Percentiles rank a stretch among this genome's conserved stretches.
phyloP scores from a whole-genome alignment of 2,329 filamentous ascomycete genomes.

The Fusarium mangiferae region DNA sequence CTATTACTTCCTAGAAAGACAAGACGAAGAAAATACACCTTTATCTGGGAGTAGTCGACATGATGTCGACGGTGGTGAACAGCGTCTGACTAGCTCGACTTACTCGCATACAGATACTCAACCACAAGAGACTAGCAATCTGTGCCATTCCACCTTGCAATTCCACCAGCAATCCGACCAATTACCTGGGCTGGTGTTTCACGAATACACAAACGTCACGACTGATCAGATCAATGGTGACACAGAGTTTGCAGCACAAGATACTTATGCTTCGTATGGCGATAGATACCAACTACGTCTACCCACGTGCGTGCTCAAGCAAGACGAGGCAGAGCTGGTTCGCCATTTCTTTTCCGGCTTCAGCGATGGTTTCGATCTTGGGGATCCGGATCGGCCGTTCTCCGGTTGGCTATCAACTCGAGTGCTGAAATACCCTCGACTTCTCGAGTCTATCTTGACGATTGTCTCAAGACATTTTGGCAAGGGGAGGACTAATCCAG shows the following conservation, averaged over 20 bases:
- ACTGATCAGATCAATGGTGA: background rate
- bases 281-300: background rate
- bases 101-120: background rate
- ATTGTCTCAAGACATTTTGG: background rate
- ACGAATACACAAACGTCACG: background rate
- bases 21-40: background rate
- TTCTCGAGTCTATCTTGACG: background rate
- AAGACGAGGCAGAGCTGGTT: background rate
- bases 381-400: background rate
- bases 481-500: rapidly evolving
- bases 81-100: background rate
- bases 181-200: rapidly evolving
- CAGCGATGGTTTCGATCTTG: background rate
- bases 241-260: rapidly evolving
- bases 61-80: no score
- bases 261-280: background rate
- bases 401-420: background rate
- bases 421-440: background rate
- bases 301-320: background rate
- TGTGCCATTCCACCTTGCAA: no score
- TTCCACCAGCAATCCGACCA: background rate
- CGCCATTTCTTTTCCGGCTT: background rate
- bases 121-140: no score
- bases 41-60: rapidly evolving
- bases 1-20: background rate